Evolutionary conservation across 192 early-diverging fungal genomes (phyloP), one percentile per base, ranked within the genome.

Genomic region (Chytriomyces confervae): DNA sequence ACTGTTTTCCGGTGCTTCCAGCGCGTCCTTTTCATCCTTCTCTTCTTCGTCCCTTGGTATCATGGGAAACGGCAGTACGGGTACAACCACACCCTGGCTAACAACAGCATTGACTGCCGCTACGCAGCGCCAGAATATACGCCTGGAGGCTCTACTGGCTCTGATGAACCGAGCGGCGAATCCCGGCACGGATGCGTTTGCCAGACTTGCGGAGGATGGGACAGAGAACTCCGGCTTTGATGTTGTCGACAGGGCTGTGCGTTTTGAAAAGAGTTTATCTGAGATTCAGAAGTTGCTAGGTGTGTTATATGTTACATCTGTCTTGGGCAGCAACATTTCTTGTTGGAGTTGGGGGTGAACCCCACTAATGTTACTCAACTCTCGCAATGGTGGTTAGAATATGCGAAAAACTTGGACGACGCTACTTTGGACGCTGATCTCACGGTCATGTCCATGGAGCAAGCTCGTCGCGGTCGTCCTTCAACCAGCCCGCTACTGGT

Each of bases 231-330:
- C 27, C 20, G 67, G 36, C 27, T 82, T 80, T 70, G 76, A 72
- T 24, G 9, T 16, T 6, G 62, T 75, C 45, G 77, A 82, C 43
- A 53, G 60, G 3, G 48, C 61, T 46, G 78, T 68, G 3, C 69
- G 74, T 6, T 86, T 86, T 67, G 85, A 86, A 13, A 81, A 62
- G 67, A 84, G 84, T 65, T 81, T 83, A 7, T 27, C 24, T 23
- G 85, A 86, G 47, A 84, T 86, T 43, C 80, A 81, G 63, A 82
- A 83, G 75, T 73, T 86, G 60, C 46, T 86, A 20, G 85, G 82
- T 80, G 20, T 20, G 20, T 57, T 5, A n/a, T 57, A 13, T n/a
- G 10, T 57, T 57, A n/a, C 53, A n/a, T 57, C 1, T n/a, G 20
- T 57, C 20, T 57, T n/a, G 53, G 53, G 53, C 13, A 20, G 20